Conservation (phyloP, 768 basidiomycete species). For the Mrakia hoshinonis region DNA sequence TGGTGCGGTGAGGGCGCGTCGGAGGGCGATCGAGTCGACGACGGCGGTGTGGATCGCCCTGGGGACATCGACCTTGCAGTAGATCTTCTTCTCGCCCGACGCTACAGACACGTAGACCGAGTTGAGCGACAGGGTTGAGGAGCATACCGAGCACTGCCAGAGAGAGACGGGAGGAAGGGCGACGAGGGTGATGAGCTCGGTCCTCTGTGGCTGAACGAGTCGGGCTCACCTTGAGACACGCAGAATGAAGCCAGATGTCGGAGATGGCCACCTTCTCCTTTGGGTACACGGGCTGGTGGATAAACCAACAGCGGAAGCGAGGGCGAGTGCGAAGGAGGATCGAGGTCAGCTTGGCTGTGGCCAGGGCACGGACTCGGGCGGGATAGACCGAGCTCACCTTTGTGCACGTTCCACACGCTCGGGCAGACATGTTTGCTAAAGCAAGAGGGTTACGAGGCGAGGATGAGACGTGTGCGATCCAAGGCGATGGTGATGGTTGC, state of each 20-base stretch:
- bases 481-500: not conserved
- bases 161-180: not conserved
- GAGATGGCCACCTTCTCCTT: conserved; percentile 24
- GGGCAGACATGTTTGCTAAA: not conserved
- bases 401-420: conserved; percentile 10
- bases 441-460: not conserved
- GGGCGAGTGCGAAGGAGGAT: not conserved
- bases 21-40: conserved; percentile 23
- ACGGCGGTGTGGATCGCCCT: conserved; percentile 13
- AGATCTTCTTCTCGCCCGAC: conserved; percentile 19
- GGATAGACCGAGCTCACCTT: not conserved
- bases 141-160: conserved; percentile 15
- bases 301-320: not conserved
- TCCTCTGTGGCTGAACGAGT: not conserved
- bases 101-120: conserved; percentile 13
- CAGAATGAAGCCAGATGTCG: conserved; percentile 9
- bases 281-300: conserved; percentile 15
- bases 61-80: conserved; percentile 19
- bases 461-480: not conserved
- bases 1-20: conserved; percentile 15
- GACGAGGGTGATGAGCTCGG: not conserved
- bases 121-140: conserved; percentile 16
- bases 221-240: conserved; percentile 15
- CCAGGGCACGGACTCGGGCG: not conserved
- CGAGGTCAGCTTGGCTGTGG: not conserved